These are phyloP conservation scores for Neurospora sp. DNA, from an alignment of 495 filamentous ascomycete species.

Conservation along the genomic window DNA sequence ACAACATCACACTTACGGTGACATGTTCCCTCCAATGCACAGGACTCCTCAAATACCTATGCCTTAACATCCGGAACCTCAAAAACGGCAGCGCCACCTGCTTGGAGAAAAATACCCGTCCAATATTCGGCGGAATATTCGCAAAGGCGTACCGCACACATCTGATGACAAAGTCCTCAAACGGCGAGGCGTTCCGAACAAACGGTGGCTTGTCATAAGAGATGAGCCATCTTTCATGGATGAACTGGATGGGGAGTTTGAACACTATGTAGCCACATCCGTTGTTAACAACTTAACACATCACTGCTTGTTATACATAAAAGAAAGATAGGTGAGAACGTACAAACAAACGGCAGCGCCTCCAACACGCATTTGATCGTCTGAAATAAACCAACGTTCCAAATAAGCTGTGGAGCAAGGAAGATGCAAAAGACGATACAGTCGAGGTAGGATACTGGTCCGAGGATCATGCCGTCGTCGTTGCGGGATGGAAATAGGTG, in stretches of 20 bases:
- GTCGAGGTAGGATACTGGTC: constrained; percentile 60
- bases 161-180: constrained; percentile 64
- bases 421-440: constrained; percentile 58
- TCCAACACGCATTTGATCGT: constrained; percentile 45
- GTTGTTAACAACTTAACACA: background rate
- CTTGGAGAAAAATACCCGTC: constrained; percentile 68
- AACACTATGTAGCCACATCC: constrained; percentile 32
- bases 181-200: constrained; percentile 52
- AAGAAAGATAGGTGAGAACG: constrained; percentile 9
- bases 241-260: constrained; percentile 45
- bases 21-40: constrained; percentile 50
- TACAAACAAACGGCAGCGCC: constrained; percentile 64
- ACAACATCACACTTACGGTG: background rate
- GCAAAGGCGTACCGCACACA: constrained; percentile 70
- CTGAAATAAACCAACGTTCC: constrained; percentile 45
- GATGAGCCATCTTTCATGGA: constrained; percentile 47
- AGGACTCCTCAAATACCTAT: constrained; percentile 52
- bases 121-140: constrained; percentile 53
- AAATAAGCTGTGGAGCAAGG: constrained; percentile 54
- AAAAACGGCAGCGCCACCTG: constrained; percentile 60
- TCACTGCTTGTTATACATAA: background rate
- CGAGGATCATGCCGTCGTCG: constrained; percentile 40
- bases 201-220: constrained; percentile 41
- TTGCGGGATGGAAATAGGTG: background rate
- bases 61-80: constrained; percentile 60